Evolutionary conservation across 352 stramenopile genomes (phyloP).

Genomic region (Discostella stelligera): DNA sequence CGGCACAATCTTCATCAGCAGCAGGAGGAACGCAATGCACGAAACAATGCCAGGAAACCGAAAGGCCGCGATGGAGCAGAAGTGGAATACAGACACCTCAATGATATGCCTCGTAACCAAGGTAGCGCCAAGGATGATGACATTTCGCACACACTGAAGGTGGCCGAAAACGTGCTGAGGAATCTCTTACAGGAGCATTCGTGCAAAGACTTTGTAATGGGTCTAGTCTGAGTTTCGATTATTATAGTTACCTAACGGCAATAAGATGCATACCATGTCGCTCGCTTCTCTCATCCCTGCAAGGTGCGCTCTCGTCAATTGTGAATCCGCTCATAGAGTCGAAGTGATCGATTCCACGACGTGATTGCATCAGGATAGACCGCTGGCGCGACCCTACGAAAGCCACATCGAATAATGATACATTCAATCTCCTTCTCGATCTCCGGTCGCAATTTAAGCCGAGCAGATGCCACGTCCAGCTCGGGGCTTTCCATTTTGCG

Average conservation of each 20-base stretch:
- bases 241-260: too few relatives aligned
- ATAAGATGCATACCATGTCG: too few relatives aligned
- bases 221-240: conserved; percentile 8
- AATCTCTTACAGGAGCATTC: neutral
- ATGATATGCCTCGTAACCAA: conserved; percentile 21
- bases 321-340: conserved; percentile 36
- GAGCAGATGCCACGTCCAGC: conserved; percentile 32
- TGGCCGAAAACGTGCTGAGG: neutral
- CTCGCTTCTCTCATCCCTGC: too few relatives aligned
- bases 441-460: conserved; percentile 36
- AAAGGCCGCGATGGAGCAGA: conserved; percentile 20
- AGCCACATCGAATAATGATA: conserved; percentile 36
- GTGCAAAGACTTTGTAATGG: conserved; percentile 5
- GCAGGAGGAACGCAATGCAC: conserved; percentile 28
- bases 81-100: conserved; percentile 32
- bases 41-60: neutral
- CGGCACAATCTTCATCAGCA: conserved; percentile 38
- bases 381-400: conserved; percentile 29
- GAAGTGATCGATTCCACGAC: conserved; percentile 42
- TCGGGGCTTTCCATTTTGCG: conserved; percentile 53
- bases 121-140: neutral
- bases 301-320: neutral
- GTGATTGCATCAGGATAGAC: conserved; percentile 23
- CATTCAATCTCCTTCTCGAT: conserved; percentile 60
- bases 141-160: conserved; percentile 3